phyloP scores from a whole-genome alignment of 2,329 filamentous ascomycete genomes.

The Ophiocordyceps camponoti-rufipedis region DNA sequence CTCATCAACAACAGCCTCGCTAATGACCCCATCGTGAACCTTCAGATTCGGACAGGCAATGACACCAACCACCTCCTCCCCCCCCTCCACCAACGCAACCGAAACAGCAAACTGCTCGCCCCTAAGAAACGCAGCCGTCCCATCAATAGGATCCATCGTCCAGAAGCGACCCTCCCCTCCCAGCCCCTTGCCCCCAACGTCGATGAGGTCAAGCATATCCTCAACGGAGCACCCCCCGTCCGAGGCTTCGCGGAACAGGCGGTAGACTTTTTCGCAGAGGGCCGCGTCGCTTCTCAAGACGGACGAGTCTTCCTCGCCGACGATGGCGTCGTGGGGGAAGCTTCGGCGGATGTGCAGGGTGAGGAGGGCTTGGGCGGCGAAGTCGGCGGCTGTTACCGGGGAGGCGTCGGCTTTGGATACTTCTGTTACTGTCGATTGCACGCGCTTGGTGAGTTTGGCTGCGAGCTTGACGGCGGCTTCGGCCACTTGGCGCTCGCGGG shows the following conservation, averaged over 20 bases:
- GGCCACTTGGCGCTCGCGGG: conserved; percentile 14
- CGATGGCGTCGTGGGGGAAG: conserved; percentile 37
- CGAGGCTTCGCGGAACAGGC: conserved; percentile 20
- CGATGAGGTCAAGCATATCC: conserved; percentile 43
- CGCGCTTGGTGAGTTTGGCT: conserved; percentile 34
- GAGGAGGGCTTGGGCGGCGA: conserved; percentile 43
- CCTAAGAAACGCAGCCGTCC: conserved; percentile 41
- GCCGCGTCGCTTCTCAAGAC: conserved; percentile 27
- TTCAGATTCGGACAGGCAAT: conserved; percentile 41
- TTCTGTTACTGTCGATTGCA: conserved; percentile 22
- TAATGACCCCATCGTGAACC: conserved; percentile 12
- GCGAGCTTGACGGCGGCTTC: conserved; percentile 33
- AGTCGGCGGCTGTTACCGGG: conserved; percentile 46
- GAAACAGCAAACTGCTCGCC: conserved; percentile 46
- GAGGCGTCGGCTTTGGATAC: conserved; percentile 38
- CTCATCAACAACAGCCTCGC: conserved; percentile 14
- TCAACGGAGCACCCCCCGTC: conserved; percentile 21
- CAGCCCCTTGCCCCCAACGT: conserved; percentile 29
- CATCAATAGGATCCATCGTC: conserved; percentile 48
- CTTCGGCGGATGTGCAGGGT: conserved; percentile 33
- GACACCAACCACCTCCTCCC: conserved; percentile 37
- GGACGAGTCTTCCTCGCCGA: conserved; percentile 41
- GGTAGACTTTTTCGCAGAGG: conserved; percentile 35
- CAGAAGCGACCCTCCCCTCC: conserved; percentile 28
- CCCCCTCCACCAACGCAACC: conserved; percentile 37